phyloP scores from a whole-genome alignment of 2,329 filamentous ascomycete species.

The Phaeosphaeriaceae sp. region DNA sequence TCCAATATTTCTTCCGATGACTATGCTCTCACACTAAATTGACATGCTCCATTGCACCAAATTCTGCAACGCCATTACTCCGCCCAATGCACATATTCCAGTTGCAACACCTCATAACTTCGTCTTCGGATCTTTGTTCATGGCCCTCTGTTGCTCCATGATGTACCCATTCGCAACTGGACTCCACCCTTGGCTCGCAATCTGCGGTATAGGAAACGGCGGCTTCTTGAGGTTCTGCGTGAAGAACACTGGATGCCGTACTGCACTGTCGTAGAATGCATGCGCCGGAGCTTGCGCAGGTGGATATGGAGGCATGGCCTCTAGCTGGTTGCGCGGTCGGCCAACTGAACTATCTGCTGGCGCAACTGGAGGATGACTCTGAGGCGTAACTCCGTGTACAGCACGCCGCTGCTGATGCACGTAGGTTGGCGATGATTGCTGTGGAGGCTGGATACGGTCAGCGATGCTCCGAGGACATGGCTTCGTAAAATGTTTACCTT shows the following conservation, averaged over 20 bases:
- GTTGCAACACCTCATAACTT: slow-evolving; percentile 32
- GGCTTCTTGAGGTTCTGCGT: slow-evolving; percentile 68
- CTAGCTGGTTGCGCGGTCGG: slow-evolving; percentile 54
- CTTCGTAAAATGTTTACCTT: slow-evolving; percentile 34
- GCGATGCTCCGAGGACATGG: slow-evolving; percentile 8
- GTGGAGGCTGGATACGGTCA: slow-evolving; percentile 25
- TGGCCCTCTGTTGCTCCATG: slow-evolving; percentile 32
- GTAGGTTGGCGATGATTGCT: slow-evolving; percentile 30
- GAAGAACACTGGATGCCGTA: slow-evolving; percentile 79
- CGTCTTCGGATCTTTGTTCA: slow-evolving; percentile 22
- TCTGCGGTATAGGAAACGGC: slow-evolving; percentile 54
- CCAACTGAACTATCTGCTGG: neutral
- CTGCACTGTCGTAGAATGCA: slow-evolving; percentile 62
- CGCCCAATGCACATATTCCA: slow-evolving; percentile 3
- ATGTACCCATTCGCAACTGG: slow-evolving; percentile 57
- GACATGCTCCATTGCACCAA: neutral
- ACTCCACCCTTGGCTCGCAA: slow-evolving; percentile 46
- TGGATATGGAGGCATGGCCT: slow-evolving; percentile 56
- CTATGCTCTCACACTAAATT: neutral
- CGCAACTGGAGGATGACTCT: slow-evolving; percentile 5
- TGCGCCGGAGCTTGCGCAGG: slow-evolving; percentile 24
- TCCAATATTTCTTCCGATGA: neutral
- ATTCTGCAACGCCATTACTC: slow-evolving; percentile 70
- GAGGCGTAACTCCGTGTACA: slow-evolving; percentile 23
- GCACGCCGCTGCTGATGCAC: slow-evolving; percentile 37